phyloP scores from a whole-genome alignment of 306 rosid species.

The peach (Prunus persica) region DNA sequence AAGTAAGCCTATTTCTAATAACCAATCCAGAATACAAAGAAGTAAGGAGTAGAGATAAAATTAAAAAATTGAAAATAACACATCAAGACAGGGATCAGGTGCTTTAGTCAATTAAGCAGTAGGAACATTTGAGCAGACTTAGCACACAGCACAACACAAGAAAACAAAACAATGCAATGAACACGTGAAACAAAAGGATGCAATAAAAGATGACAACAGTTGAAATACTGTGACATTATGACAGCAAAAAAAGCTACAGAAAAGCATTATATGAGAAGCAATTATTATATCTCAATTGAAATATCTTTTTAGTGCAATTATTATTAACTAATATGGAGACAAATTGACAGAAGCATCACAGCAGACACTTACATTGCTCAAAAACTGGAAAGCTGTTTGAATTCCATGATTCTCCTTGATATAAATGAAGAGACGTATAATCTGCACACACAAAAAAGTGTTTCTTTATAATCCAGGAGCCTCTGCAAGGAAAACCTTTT shows the following conservation, averaged over 20 bases:
- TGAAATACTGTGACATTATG: background rate
- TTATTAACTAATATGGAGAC: conserved; percentile 1
- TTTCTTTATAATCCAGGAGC: conserved; percentile 19
- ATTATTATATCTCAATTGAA: background rate
- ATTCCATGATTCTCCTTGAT: conserved; percentile 68
- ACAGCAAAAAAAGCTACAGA: background rate
- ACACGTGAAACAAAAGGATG: background rate
- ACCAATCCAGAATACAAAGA: background rate
- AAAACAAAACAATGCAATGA: too few species aligned
- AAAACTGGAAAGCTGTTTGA: conserved; percentile 80
- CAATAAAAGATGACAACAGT: background rate
- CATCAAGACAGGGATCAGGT: background rate
- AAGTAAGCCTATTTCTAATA: background rate
- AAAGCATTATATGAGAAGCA: background rate
- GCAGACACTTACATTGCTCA: conserved; percentile 68
- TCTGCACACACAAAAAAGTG: conserved; percentile 45
- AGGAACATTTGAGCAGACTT: background rate
- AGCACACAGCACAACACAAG: background rate
- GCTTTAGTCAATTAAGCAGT: background rate
- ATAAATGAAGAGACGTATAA: conserved; percentile 74
- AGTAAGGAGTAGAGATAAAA: background rate
- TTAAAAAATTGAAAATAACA: background rate
- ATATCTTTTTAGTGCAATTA: background rate
- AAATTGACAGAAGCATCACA: background rate
- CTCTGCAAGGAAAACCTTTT: background rate